Evolutionary conservation across 176 grass and related monocot species (phyloP).

Genomic region (Oryza coarctata): DNA sequence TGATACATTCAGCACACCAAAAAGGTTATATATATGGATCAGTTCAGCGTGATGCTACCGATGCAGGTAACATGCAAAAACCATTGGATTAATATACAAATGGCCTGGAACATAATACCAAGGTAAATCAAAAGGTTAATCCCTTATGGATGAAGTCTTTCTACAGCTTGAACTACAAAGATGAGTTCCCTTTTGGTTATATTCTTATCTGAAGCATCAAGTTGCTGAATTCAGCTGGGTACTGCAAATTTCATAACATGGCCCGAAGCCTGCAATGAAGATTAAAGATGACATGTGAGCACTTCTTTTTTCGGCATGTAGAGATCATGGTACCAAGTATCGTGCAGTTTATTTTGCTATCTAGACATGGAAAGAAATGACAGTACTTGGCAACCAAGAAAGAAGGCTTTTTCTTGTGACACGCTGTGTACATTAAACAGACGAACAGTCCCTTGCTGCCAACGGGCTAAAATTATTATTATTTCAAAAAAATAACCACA

Average conservation of each 20-base stretch:
- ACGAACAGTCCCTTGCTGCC: not conserved
- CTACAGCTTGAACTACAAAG: not conserved
- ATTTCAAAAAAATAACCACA: not conserved
- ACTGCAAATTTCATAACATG: slow-evolving; percentile 30
- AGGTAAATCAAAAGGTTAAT: not conserved
- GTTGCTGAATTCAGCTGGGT: slow-evolving; percentile 31
- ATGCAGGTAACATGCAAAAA: not conserved
- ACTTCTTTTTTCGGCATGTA: not conserved
- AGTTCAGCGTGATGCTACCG: not conserved
- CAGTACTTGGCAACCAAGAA: not conserved
- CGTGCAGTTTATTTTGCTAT: slow-evolving; percentile 2
- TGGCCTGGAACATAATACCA: not conserved
- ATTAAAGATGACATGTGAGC: not conserved
- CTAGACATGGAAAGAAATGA: not conserved
- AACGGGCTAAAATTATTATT: not conserved
- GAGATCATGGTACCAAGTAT: not conserved
- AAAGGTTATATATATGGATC: not conserved
- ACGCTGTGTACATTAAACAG: not conserved
- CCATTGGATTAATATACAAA: not conserved
- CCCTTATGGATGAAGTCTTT: not conserved
- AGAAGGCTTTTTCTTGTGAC: not conserved
- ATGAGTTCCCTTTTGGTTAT: not conserved
- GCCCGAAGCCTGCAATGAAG: slow-evolving; percentile 41
- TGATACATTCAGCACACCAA: too few relatives aligned
- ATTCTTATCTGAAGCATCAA: not conserved